phyloP scores from a whole-genome alignment of 1,139 yeast genomes.

The Eremothecium cymbalariae region DNA sequence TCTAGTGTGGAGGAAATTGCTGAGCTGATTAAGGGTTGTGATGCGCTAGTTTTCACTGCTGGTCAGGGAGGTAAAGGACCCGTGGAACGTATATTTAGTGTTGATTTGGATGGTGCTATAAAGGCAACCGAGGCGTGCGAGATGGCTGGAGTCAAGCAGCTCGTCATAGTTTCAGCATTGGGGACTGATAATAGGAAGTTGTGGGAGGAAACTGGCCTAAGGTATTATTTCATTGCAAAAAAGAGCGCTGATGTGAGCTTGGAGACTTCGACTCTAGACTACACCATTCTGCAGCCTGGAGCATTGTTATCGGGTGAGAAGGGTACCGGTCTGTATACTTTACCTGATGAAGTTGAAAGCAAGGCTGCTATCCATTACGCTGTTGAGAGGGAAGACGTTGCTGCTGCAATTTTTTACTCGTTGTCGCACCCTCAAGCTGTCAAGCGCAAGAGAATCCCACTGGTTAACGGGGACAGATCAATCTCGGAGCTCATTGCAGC shows the following conservation, averaged over 20 bases:
- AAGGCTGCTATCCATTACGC: slow-evolving; percentile 10
- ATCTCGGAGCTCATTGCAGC: slow-evolving; percentile 23
- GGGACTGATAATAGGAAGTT: slow-evolving; percentile 44
- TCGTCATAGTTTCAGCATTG: slow-evolving; percentile 49
- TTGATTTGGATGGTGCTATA: slow-evolving; percentile 58
- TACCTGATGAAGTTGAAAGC: slow-evolving; percentile 14
- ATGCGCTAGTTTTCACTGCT: slow-evolving; percentile 54
- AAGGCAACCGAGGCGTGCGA: slow-evolving; percentile 51
- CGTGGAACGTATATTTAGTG: slow-evolving; percentile 40
- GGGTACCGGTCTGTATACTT: slow-evolving; percentile 36
- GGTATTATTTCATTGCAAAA: slow-evolving; percentile 44
- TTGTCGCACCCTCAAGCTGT: slow-evolving; percentile 26
- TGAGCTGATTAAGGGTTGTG: slow-evolving; percentile 39
- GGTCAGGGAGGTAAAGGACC: slow-evolving; percentile 56
- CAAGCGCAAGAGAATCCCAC: slow-evolving; percentile 28
- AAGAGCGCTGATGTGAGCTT: slow-evolving; percentile 47
- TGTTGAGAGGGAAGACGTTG: slow-evolving; percentile 30
- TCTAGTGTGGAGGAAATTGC: slow-evolving; percentile 35
- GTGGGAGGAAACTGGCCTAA: slow-evolving; percentile 34
- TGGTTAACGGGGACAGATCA: slow-evolving; percentile 32
- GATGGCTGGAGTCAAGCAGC: slow-evolving; percentile 40
- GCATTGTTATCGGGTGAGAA: slow-evolving; percentile 34
- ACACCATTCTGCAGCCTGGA: slow-evolving; percentile 49
- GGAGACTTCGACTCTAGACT: slow-evolving; percentile 37
- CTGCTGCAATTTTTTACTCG: slow-evolving; percentile 18